Conservation (phyloP, 345 rosid genomes). For the Citrus maxima region DNA sequence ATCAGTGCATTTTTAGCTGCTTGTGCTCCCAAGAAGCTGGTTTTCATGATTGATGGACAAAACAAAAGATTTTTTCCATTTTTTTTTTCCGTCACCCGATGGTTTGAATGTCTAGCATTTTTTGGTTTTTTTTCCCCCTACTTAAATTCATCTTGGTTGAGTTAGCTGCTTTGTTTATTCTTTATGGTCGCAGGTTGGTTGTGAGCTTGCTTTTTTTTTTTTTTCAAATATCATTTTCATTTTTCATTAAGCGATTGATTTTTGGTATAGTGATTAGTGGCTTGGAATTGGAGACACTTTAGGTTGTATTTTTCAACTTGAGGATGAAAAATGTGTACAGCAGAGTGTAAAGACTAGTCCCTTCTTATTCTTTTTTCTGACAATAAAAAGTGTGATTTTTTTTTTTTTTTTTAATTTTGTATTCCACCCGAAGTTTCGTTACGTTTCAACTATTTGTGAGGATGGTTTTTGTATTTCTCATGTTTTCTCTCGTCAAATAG, state of each 20-base stretch:
- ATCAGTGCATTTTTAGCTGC: slow-evolving; percentile 87
- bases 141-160: slow-evolving; percentile 24
- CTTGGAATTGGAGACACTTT: slow-evolving; percentile 27
- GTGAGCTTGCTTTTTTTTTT: slow-evolving; percentile 48
- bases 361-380: slow-evolving; percentile 23
- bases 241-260: slow-evolving; percentile 20
- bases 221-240: not conserved
- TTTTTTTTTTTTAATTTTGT: not conserved
- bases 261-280: slow-evolving; percentile 19
- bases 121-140: not conserved
- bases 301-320: slow-evolving; percentile 37
- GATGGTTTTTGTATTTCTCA: too few relatives aligned
- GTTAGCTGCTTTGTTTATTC: slow-evolving; percentile 36
- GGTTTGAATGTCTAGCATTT: slow-evolving; percentile 33
- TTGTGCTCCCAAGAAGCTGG: slow-evolving; percentile 70
- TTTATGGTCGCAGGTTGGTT: slow-evolving; percentile 48
- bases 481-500: too few relatives aligned
- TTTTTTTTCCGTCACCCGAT: slow-evolving; percentile 21
- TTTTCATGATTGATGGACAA: slow-evolving; percentile 22
- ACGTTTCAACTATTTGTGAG: too few relatives aligned
- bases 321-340: slow-evolving; percentile 59
- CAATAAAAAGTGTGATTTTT: slow-evolving; percentile 45
- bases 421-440: not conserved
- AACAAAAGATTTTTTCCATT: slow-evolving; percentile 14
- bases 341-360: slow-evolving; percentile 37